These are phyloP conservation scores for Dryas drummondii DNA, from an alignment of 306 rosid genomes.

Conservation along the genomic window DNA sequence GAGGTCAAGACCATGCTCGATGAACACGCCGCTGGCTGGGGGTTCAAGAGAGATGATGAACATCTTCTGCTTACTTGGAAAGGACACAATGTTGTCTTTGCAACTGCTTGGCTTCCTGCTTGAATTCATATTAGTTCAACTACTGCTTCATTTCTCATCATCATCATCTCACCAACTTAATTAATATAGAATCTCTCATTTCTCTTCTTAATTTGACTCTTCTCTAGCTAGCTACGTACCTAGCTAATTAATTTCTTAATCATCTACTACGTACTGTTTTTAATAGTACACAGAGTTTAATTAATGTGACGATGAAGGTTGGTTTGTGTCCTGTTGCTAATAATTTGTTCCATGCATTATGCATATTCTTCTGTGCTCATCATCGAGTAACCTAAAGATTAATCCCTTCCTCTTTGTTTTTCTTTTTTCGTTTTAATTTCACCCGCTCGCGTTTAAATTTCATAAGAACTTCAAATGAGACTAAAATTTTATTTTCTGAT, in stretches of 20 bases:
- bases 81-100: conserved; percentile 91
- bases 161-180: background rate
- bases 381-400: background rate
- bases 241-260: too few species aligned
- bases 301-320: conserved; percentile 3
- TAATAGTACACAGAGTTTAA: background rate
- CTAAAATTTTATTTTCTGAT: too few species aligned
- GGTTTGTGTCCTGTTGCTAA: background rate
- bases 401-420: background rate
- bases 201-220: too few species aligned
- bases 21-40: conserved; percentile 98
- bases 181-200: background rate
- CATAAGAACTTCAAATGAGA: too few species aligned
- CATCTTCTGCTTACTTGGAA: conserved; percentile 89
- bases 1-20: conserved; percentile 88
- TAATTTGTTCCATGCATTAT: background rate
- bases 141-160: background rate
- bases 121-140: conserved; percentile 14
- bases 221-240: too few species aligned
- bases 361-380: background rate
- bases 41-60: conserved; percentile 81
- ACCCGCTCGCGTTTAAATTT: too few species aligned
- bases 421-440: too few species aligned
- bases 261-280: background rate
- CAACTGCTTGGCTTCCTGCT: conserved; percentile 79